These are phyloP conservation scores for Euphorbia lathyris DNA, from an alignment of 345 rosid species.

Conservation along the genomic window DNA sequence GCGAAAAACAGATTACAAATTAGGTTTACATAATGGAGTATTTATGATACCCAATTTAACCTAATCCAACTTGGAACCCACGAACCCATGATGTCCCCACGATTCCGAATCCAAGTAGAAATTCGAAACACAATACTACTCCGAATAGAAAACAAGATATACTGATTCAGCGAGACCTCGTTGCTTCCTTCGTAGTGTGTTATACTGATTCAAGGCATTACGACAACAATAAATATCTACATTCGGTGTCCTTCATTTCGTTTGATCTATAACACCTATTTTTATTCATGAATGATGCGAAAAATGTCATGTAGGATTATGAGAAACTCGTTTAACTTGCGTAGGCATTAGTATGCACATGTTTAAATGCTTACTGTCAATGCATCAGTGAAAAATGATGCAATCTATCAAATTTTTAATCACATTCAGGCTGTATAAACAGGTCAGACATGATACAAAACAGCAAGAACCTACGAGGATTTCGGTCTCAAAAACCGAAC, in stretches of 20 bases:
- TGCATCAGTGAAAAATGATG: neutral
- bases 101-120: no score
- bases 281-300: neutral
- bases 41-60: no score
- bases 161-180: no score
- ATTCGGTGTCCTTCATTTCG: neutral
- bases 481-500: slow-evolving; percentile 24
- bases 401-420: neutral
- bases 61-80: no score
- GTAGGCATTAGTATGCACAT: neutral
- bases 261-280: neutral
- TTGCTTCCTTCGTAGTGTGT: no score
- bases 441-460: slow-evolving; percentile 34
- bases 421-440: no score
- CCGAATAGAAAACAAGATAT: no score
- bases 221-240: neutral
- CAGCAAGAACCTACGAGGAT: slow-evolving; percentile 27
- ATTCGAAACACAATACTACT: no score
- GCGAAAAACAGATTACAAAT: no score
- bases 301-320: neutral
- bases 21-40: no score
- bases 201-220: no score
- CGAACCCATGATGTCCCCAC: no score
- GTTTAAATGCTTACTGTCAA: neutral
- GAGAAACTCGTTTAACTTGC: neutral